Base-by-base conservation (phyloP, 1,284 basidiomycete genomes). In the Sparassis latifolia region DNA sequence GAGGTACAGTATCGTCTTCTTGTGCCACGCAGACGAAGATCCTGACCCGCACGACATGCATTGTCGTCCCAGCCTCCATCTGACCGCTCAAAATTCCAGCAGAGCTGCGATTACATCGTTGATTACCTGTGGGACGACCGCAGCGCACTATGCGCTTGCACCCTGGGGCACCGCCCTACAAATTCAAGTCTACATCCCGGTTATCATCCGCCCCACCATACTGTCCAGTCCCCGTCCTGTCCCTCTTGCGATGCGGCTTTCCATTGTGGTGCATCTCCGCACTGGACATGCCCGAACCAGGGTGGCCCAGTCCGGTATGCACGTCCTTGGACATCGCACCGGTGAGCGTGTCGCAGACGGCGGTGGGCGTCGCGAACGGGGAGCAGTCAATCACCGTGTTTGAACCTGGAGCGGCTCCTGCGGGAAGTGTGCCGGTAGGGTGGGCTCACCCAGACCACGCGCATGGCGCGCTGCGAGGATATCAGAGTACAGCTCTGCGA, bases 311-410 rank as follows among this genome's bases (percentile, higher is more conserved):
- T 10, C 64, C 62, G 29, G 38, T 39, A 54, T 69, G 52, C n/a
- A 71, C 65, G 53, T 67, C 65, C 46, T 59, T 46, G 10, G 68
- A 69, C 33, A 68, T 70, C 38, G 66, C 64, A 44, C 64, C 64
- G 10, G 50, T 56, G 37, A 66, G 52, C 2, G 64, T 64, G 54
- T 64, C 64, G 5, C 43, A 57, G 3, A 53, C 64, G 5, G 56
- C 27, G 2, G 60, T 42, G 6, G 53, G 63, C 33, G 54, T 45
- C 10, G 57, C 63, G 42, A 47, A 64, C 29, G 64, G 63, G 44
- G 62, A 60, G 29, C 33, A 47, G 53, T 66, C 64, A 44, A 66
- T 50, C 32, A 66, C 61, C 42, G 63, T 64, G 37, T 53, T 58
- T 42, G 61, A 62, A 54, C 59, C 64, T 28, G 60, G 63, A 6